Base-by-base conservation (phyloP, 176 grass and related monocot genomes). In the Panicum miliaceum region DNA sequence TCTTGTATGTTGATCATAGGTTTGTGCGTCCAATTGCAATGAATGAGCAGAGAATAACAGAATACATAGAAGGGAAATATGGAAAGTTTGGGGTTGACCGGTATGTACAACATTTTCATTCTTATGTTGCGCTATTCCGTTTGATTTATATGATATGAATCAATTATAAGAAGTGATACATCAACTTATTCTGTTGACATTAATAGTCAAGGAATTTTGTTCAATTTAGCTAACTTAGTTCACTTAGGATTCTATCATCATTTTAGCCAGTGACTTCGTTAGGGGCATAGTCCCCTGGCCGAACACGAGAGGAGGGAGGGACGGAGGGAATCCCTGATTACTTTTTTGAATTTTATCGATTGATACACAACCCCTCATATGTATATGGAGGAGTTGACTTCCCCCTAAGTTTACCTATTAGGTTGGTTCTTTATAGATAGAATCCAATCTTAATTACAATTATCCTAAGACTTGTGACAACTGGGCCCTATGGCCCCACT, bases 51-150 rank as follows among this genome's bases (percentile, higher is more conserved):
- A 90, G 91, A 68, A 90, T 91, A 83, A 66, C 27, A 68, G 89
- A 93, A 86, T 98, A 95, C 82, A 95, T 95, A 90, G 91, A 92
- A 89, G 91, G 96, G 41, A 98, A 98, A 87, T 95, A 98, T 81
- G 96, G 93, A 76, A 98, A 93, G 34, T 89, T 98, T 84, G 91
- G 96, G 73, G 89, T 98, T 83, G 89, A 98, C 68, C 84, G 96
- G 96, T 98, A 88, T 76, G 76, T 83, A 12, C 15, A 72, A 29
- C 35, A 72, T 84, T 63, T 85, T 78, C 14, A 52, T 18, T 79
- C 38, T 76, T 76, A 37, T 77, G 73, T 75, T 86, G 16, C 73
- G 63, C 43, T 59, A 38, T 58, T 78, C 18, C 27, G 58, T 81
- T 68, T 69, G 63, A 71, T 45, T 64, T 70, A 11, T 79, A 64